Evolutionary conservation across 2,329 filamentous ascomycete genomes (phyloP).

Genomic region (Microcyclosporella mali): DNA sequence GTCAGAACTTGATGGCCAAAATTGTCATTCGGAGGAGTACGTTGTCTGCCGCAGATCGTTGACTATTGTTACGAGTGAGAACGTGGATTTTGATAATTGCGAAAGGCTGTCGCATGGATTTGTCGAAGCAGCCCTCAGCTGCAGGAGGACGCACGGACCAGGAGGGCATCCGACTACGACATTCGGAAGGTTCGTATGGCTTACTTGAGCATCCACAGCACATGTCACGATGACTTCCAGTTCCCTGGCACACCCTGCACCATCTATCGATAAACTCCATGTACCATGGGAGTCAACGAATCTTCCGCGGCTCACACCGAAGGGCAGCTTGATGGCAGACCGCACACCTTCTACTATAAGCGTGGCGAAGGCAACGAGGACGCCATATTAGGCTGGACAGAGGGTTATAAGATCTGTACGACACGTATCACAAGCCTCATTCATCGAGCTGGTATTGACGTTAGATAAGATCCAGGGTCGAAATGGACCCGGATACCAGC

Average conservation of each 20-base stretch:
- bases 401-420: conserved; percentile 16
- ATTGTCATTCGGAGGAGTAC: too few relatives aligned
- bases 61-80: too few relatives aligned
- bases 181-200: too few relatives aligned
- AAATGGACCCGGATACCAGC: conserved; percentile 15
- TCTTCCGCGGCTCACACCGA: conserved; percentile 16
- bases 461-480: conserved; percentile 2
- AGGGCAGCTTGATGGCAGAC: conserved; percentile 23
- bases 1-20: neutral
- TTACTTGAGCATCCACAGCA: neutral
- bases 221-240: neutral
- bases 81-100: too few relatives aligned
- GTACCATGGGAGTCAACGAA: conserved; percentile 17
- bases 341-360: conserved; percentile 23
- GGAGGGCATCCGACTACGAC: too few relatives aligned
- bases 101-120: too few relatives aligned
- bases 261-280: too few relatives aligned
- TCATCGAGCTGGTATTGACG: too few relatives aligned
- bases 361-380: conserved; percentile 14
- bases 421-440: too few relatives aligned
- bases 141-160: too few relatives aligned
- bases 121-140: too few relatives aligned
- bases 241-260: neutral
- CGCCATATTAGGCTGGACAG: conserved; percentile 17
- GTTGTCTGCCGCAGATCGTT: too few relatives aligned